A percentile compares a stretch with the other conserved stretches of the same genome.
Evolutionary conservation across 2,329 filamentous ascomycete species (phyloP).

Genomic region (Fusarium protoensiforme): DNA sequence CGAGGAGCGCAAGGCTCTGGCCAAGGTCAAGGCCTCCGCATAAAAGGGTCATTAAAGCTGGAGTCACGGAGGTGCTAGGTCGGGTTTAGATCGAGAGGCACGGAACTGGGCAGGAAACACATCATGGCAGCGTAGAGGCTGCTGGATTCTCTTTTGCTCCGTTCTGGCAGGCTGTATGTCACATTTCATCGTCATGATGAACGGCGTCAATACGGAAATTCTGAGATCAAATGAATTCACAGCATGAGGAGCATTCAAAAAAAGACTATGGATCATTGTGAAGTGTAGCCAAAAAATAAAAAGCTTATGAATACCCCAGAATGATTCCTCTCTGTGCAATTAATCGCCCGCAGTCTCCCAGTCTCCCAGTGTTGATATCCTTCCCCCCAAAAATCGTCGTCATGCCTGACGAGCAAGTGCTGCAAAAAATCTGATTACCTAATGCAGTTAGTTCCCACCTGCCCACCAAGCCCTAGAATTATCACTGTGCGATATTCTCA

Average conservation of each 20-base stretch:
- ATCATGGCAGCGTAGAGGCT: constrained; percentile 59
- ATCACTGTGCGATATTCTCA: constrained; percentile 52
- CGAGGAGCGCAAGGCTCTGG: constrained; percentile 95
- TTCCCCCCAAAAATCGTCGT: constrained; percentile 9
- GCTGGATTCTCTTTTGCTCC: constrained; percentile 69
- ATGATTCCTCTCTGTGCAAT: constrained; percentile 4
- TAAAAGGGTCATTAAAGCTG: constrained; percentile 61
- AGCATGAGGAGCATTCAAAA: constrained; percentile 45
- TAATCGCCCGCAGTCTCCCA: neutral
- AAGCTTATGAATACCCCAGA: constrained; percentile 45
- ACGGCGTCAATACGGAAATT: constrained; percentile 75
- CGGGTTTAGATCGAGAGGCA: constrained; percentile 53
- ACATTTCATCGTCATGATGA: constrained; percentile 68
- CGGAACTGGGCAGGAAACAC: constrained; percentile 50
- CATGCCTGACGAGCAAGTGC: constrained; percentile 14
- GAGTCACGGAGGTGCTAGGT: constrained; percentile 48
- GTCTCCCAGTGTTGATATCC: neutral
- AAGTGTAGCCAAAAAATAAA: constrained; percentile 46
- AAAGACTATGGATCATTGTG: constrained; percentile 45
- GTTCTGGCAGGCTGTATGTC: constrained; percentile 73
- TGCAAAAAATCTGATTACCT: constrained; percentile 50
- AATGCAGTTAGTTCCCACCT: constrained; percentile 52
- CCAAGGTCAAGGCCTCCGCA: constrained; percentile 88
- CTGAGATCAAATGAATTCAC: constrained; percentile 57
- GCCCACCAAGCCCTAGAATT: constrained; percentile 59